phyloP scores from a whole-genome alignment of 2,329 filamentous ascomycete species.

The Apiospora marii region DNA sequence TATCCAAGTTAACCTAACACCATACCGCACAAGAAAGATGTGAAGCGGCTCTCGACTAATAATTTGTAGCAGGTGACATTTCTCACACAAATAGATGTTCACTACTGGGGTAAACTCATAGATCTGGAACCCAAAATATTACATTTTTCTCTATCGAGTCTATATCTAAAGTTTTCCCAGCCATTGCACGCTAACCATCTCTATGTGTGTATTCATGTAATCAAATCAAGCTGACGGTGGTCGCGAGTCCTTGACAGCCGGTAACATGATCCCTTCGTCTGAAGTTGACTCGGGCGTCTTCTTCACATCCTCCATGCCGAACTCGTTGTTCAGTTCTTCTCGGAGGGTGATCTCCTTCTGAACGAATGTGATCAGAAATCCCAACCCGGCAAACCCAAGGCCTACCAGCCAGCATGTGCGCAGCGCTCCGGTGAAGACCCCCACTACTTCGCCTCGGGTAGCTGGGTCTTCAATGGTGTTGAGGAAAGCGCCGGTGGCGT shows the following conservation, averaged over 20 bases:
- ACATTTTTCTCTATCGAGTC: neutral
- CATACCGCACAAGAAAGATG: neutral
- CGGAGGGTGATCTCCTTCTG: constrained; percentile 29
- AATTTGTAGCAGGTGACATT: neutral
- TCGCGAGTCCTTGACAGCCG: neutral
- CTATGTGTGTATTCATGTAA: neutral
- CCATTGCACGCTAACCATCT: neutral
- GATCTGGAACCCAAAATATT: neutral
- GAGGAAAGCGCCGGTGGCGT: constrained; percentile 8
- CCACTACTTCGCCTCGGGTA: neutral
- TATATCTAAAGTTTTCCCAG: neutral
- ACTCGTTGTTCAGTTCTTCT: constrained; percentile 31
- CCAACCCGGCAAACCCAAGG: constrained; percentile 28
- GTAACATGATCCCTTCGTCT: neutral
- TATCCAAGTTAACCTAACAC: neutral
- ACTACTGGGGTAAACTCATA: neutral
- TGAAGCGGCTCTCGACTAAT: neutral
- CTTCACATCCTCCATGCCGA: constrained; percentile 26
- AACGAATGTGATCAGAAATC: constrained; percentile 28
- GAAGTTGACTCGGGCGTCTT: neutral
- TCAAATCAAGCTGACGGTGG: neutral
- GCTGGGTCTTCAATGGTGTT: neutral
- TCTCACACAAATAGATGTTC: neutral
- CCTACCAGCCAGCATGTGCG: constrained; percentile 30
- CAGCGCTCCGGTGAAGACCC: constrained; percentile 23